Conservation (phyloP, 192 early-diverging fungal genomes). For the Chytriomyces hyalinus region DNA sequence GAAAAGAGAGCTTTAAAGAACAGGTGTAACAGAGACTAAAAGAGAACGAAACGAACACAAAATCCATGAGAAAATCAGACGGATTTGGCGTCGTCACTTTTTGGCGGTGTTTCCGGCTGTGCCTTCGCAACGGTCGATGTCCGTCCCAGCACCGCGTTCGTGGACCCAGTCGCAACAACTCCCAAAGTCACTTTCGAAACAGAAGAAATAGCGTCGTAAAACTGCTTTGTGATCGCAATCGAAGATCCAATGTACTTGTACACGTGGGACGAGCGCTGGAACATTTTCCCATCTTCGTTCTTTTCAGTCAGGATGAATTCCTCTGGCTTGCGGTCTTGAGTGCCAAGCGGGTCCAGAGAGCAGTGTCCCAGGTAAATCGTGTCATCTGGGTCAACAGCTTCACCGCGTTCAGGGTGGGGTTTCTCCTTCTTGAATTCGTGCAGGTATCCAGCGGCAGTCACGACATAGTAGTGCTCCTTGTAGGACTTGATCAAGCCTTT, state of each 20-base stretch:
- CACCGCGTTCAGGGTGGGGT: slow-evolving; percentile 15
- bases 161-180: slow-evolving; percentile 20
- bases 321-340: slow-evolving; percentile 26
- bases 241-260: slow-evolving; percentile 26
- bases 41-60: not conserved
- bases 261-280: not conserved
- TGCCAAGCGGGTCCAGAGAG: slow-evolving; percentile 17
- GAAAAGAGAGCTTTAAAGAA: not conserved
- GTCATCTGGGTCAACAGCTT: not conserved
- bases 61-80: too few species aligned
- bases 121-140: not conserved
- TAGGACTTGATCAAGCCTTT: slow-evolving; percentile 21
- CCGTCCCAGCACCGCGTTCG: slow-evolving; percentile 9
- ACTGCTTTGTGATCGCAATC: slow-evolving; percentile 5
- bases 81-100: too few species aligned
- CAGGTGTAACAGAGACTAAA: not conserved
- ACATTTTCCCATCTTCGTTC: slow-evolving; percentile 26
- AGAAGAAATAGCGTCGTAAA: slow-evolving; percentile 23
- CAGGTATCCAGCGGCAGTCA: slow-evolving; percentile 32
- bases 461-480: slow-evolving; percentile 34
- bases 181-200: slow-evolving; percentile 13
- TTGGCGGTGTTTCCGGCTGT: not conserved
- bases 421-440: slow-evolving; percentile 24
- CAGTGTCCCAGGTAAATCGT: slow-evolving; percentile 29
- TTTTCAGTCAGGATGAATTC: slow-evolving; percentile 30